These are phyloP conservation scores for Penicillium argentinense DNA, from an alignment of 495 filamentous ascomycete genomes.

Conservation along the genomic window DNA sequence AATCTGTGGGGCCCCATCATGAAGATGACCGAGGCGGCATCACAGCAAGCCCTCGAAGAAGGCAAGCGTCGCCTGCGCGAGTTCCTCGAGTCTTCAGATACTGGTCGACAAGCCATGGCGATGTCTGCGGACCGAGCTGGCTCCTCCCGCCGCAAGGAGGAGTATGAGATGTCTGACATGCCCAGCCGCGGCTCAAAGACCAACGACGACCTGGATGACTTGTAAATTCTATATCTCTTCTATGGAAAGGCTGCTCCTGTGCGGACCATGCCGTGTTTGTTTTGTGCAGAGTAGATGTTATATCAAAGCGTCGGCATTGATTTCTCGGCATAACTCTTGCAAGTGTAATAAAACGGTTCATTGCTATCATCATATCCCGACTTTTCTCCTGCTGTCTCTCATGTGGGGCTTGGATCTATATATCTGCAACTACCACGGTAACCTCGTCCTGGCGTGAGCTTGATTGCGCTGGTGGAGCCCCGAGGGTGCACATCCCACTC, in stretches of 20 bases:
- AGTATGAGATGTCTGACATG: constrained; percentile 50
- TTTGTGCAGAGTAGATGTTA: constrained; percentile 12
- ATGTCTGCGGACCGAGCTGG: constrained; percentile 51
- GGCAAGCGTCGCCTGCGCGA: constrained; percentile 85
- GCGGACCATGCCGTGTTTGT: constrained; percentile 4
- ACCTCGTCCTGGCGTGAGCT: too few species aligned
- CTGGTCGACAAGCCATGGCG: constrained; percentile 74
- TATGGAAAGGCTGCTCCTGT: neutral
- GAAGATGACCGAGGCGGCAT: constrained; percentile 89
- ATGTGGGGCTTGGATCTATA: too few species aligned
- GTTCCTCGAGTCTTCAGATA: constrained; percentile 79
- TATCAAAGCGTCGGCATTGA: constrained; percentile 14
- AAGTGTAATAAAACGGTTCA: constrained; percentile 2
- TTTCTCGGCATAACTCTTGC: neutral
- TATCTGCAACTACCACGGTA: too few species aligned
- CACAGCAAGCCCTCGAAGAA: constrained; percentile 80
- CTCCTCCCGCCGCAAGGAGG: constrained; percentile 25
- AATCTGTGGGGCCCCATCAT: constrained; percentile 95
- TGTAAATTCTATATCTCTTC: constrained; percentile 29
- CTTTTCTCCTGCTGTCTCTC: neutral
- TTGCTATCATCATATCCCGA: neutral
- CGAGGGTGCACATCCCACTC: neutral
- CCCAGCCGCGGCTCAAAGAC: constrained; percentile 31
- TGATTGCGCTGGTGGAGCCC: too few species aligned
- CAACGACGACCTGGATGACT: constrained; percentile 40